These are phyloP conservation scores for Schizopora paradoxa DNA, from an alignment of 1,284 basidiomycete species.

Conservation along the genomic window DNA sequence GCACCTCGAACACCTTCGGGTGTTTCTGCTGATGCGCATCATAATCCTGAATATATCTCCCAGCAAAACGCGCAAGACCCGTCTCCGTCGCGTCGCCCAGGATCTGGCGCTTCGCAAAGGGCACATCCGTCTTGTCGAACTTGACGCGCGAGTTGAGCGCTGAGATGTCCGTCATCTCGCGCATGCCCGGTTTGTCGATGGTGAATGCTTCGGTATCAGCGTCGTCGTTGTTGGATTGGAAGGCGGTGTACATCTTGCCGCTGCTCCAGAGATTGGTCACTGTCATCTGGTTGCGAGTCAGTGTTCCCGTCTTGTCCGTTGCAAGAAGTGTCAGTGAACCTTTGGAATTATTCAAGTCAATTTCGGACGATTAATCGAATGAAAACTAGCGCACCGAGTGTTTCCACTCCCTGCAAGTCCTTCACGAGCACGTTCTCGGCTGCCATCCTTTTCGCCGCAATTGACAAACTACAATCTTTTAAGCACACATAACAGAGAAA, in stretches of 20 bases:
- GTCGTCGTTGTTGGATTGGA: conserved; percentile 68
- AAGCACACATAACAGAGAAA: not conserved
- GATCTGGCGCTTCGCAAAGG: conserved; percentile 57
- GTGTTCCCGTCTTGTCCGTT: conserved; percentile 72
- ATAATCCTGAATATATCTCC: conserved; percentile 46
- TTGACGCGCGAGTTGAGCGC: conserved; percentile 65
- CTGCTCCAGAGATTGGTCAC: conserved; percentile 64
- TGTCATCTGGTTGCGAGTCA: conserved; percentile 72
- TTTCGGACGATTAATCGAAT: conserved; percentile 29
- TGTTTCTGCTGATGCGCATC: conserved; percentile 47
- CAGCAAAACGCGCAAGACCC: conserved; percentile 60
- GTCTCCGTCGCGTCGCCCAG: conserved; percentile 69
- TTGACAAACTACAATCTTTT: conserved; percentile 40
- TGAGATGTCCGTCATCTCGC: conserved; percentile 56
- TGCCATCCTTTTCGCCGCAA: conserved; percentile 70
- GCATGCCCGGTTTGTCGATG: conserved; percentile 49
- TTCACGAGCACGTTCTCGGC: conserved; percentile 67
- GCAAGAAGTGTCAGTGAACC: conserved; percentile 54
- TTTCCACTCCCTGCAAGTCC: conserved; percentile 67
- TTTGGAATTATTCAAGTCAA: conserved; percentile 17
- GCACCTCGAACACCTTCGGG: conserved; percentile 61
- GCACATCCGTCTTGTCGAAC: conserved; percentile 58
- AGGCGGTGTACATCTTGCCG: conserved; percentile 52
- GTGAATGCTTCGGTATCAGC: conserved; percentile 44
- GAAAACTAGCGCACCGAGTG: conserved; percentile 37